A percentile compares a stretch with the other conserved stretches of the same genome.
Conservation (phyloP, 192 early-diverging fungal species). For the Coemansia sp. region DNA sequence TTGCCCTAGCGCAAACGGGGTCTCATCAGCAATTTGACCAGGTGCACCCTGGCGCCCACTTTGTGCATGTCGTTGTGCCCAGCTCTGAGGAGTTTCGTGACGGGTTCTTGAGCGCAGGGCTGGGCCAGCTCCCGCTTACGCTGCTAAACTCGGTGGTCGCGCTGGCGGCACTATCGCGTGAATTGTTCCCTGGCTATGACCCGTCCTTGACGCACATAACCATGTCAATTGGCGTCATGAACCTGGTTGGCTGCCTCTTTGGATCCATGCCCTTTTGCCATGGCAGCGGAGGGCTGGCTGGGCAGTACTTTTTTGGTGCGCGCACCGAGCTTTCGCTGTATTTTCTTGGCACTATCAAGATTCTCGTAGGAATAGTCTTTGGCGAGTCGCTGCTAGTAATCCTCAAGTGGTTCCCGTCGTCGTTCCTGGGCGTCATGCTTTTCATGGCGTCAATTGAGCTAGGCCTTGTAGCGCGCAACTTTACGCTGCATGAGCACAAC, state of each 20-base stretch:
- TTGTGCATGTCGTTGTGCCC: slow-evolving; percentile 60
- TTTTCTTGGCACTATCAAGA: slow-evolving; percentile 72
- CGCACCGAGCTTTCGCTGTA: slow-evolving; percentile 77
- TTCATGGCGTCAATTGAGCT: slow-evolving; percentile 81
- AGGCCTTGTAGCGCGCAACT: slow-evolving; percentile 56
- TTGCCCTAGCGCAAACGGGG: slow-evolving; percentile 62
- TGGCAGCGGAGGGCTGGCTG: slow-evolving; percentile 88
- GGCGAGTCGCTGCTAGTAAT: slow-evolving; percentile 73
- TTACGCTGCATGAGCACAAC: slow-evolving; percentile 33
- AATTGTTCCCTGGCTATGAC: slow-evolving; percentile 72
- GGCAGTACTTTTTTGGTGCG: slow-evolving; percentile 91
- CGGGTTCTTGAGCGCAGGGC: slow-evolving; percentile 76
- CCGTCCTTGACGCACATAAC: slow-evolving; percentile 51
- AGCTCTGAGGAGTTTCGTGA: slow-evolving; percentile 63
- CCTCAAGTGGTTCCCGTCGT: slow-evolving; percentile 69
- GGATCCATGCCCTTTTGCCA: slow-evolving; percentile 80
- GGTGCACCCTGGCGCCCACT: slow-evolving; percentile 55
- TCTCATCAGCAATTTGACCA: slow-evolving; percentile 44
- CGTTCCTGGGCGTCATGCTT: slow-evolving; percentile 84
- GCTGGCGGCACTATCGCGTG: slow-evolving; percentile 68
- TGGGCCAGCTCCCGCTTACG: slow-evolving; percentile 87
- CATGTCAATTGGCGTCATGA: slow-evolving; percentile 76
- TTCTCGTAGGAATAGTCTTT: slow-evolving; percentile 80
- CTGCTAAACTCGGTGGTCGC: slow-evolving; percentile 85
- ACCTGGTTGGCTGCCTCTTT: slow-evolving; percentile 74